Evolutionary conservation across 768 basidiomycete species (phyloP).

Genomic region (Boletus reticulatus): DNA sequence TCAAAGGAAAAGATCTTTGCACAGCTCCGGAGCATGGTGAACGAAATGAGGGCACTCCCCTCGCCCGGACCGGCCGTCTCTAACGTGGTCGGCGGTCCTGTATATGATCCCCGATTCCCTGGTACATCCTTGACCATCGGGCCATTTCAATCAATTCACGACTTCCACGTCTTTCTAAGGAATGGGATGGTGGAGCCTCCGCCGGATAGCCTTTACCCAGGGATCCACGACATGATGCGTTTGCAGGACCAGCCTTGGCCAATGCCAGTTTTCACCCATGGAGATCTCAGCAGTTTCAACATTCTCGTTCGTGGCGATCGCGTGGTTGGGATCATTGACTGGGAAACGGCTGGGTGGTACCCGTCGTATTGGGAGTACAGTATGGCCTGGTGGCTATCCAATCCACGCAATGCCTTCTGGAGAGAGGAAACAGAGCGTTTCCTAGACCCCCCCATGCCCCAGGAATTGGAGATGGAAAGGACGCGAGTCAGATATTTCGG

Average conservation of each 20-base stretch:
- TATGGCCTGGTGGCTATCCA: background rate
- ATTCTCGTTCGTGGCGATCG: background rate
- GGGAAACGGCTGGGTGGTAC: background rate
- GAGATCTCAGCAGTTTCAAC: background rate
- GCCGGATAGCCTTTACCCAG: background rate
- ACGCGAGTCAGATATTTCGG: background rate
- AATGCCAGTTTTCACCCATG: background rate
- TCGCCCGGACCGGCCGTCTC: background rate
- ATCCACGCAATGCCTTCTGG: background rate
- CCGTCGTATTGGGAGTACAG: background rate
- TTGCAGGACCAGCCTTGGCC: background rate
- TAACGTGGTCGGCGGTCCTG: background rate
- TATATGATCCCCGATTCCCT: background rate
- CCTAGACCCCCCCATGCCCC: background rate
- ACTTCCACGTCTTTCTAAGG: background rate
- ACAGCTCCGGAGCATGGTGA: background rate
- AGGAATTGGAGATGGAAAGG: background rate
- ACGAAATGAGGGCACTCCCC: background rate
- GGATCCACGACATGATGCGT: background rate
- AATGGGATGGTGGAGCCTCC: background rate
- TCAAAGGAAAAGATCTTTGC: background rate
- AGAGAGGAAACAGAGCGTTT: background rate
- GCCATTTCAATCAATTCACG: background rate
- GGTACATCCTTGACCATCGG: background rate
- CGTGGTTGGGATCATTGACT: background rate